Evolutionary conservation across 306 rosid genomes (phyloP).

Genomic region (Sechiopsis laciniata): DNA sequence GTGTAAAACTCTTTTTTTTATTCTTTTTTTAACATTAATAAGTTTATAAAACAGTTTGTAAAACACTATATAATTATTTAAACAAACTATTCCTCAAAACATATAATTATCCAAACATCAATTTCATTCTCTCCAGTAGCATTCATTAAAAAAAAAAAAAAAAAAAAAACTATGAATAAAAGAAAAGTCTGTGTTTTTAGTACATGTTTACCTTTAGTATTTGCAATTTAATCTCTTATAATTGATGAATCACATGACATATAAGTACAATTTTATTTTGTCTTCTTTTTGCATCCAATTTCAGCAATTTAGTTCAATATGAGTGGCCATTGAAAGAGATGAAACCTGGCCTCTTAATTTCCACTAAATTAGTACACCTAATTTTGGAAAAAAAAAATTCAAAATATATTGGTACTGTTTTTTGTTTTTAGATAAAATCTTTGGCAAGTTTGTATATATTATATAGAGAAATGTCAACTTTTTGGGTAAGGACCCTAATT

Average conservation of each 20-base stretch:
- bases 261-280: slow-evolving; percentile 12
- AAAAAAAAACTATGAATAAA: background rate
- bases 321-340: background rate
- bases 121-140: background rate
- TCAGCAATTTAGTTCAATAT: background rate
- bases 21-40: no score
- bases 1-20: no score
- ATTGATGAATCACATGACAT: background rate
- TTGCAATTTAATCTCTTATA: background rate
- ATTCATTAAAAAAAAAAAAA: background rate
- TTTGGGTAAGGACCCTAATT: background rate
- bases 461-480: background rate
- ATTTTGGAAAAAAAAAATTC: background rate
- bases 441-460: no score
- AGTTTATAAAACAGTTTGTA: background rate
- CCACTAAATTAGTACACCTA: background rate
- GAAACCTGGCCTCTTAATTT: background rate
- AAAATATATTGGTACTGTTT: background rate
- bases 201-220: background rate
- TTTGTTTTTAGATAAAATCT: background rate
- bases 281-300: background rate
- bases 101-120: background rate
- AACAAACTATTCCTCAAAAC: background rate
- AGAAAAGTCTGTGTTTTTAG: background rate
- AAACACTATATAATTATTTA: background rate